Base-by-base conservation (phyloP, 768 basidiomycete species). In the Panus rudis region DNA sequence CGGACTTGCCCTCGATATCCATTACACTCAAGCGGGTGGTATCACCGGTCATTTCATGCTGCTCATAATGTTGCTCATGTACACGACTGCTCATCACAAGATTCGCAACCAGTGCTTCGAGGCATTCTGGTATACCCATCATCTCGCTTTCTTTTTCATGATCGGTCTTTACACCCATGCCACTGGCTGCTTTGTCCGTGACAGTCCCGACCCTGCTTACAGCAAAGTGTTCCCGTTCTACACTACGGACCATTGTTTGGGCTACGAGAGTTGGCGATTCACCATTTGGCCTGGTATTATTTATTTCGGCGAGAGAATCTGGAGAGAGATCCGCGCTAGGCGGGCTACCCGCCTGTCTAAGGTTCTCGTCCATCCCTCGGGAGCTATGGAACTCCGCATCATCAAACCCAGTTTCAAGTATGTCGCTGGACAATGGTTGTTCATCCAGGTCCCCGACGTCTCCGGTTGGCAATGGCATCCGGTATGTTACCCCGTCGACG, bases 111-210 rank as follows among this genome's bases (percentile, higher is more conserved):
- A 92, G 63, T 88, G 81, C 68, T 96, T 93, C 64, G 92, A 97
- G 63, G 89, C 79, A 1, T 97, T 97, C 71, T 94, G 92, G 92
- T 94, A 92, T 63, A 92, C 92, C 25, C 92, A 94, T 52, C 92
- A 93, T 53, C 78, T 92, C 30, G 89, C 88, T 10, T 90, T 92
- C 73, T 89, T 92, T 69, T 92, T 93, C 69, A 88, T 93, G 80
- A 69, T 93, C 48, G 87, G 79, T 24, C 76, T 96, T 37, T 94
- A 86, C 64, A 75, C 86, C 17, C 92, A 93, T 61, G 91, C 92
- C 7, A 85, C 85, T 43, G 92, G 92, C 4, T 97, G 92, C 64
- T 97, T 97, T 64, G 92, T 97, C 46, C 90, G 92, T 37, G 90
- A 92, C 60, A 70, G 76, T n/a, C 66, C 70, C 13, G 61, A 80